These are phyloP conservation scores for Saccharum officinarum DNA, from an alignment of 176 grass and related monocot genomes.

Conservation along the genomic window DNA sequence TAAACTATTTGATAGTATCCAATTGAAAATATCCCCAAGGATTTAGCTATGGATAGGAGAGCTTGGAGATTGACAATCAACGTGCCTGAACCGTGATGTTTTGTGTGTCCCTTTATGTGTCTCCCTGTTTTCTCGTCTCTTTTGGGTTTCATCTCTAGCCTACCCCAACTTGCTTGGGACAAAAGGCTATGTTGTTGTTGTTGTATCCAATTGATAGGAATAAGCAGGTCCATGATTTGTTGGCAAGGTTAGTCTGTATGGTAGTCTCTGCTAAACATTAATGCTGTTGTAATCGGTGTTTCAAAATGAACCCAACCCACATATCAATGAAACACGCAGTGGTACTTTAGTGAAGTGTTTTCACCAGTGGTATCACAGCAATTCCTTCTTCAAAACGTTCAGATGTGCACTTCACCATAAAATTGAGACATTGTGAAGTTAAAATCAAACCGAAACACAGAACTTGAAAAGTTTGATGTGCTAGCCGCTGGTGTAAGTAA, in stretches of 20 bases:
- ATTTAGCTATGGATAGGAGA: too few species aligned
- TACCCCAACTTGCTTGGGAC: too few species aligned
- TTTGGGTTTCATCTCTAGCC: too few species aligned
- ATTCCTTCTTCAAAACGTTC: background rate
- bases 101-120: too few species aligned
- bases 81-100: too few species aligned
- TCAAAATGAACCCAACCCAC: background rate
- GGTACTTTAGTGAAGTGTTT: conserved; percentile 2
- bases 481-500: background rate
- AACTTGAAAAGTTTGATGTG: background rate
- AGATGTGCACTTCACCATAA: background rate
- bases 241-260: conserved; percentile 4
- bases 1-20: background rate
- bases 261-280: background rate
- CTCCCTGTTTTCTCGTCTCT: too few species aligned
- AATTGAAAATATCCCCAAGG: too few species aligned
- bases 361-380: background rate
- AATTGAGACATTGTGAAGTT: background rate
- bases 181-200: too few species aligned
- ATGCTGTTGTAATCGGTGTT: background rate
- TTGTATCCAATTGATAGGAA: background rate
- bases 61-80: too few species aligned
- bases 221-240: background rate
- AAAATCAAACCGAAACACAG: conserved; percentile 22
- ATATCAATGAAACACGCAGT: background rate